Conservation (phyloP, 176 grass and related monocot species). For the Paspalum vaginatum region DNA sequence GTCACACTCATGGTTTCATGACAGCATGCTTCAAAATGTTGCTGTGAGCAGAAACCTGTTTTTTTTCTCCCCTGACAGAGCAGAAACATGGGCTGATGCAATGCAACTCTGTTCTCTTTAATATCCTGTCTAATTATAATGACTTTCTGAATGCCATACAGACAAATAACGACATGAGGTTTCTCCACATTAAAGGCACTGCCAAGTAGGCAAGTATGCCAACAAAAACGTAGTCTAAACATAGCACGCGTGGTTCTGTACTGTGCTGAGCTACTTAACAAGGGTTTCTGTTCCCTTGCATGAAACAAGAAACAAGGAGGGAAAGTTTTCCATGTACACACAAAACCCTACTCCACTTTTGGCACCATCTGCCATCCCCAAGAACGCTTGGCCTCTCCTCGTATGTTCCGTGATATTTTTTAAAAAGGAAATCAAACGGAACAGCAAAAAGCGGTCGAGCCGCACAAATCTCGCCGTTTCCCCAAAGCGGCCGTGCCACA, state of each 20-base stretch:
- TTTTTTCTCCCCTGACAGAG: no score
- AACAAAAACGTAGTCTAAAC: neutral
- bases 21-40: neutral
- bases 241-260: neutral
- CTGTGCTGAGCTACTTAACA: neutral
- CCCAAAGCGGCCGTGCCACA: neutral
- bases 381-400: neutral
- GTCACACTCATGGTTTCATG: neutral
- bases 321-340: neutral
- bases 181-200: constrained; percentile 2
- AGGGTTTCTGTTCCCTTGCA: neutral
- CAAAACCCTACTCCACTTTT: neutral
- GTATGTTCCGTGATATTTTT: neutral
- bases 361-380: neutral
- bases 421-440: neutral
- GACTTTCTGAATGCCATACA: neutral
- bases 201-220: neutral
- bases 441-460: neutral
- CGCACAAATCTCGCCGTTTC: constrained; percentile 23
- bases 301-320: neutral
- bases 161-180: neutral
- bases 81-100: neutral
- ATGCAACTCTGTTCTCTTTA: no score
- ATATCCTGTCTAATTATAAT: no score
- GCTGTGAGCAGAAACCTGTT: neutral